Conservation (phyloP, 2,329 filamentous ascomycete genomes). For the Trichophaea hybrida region DNA sequence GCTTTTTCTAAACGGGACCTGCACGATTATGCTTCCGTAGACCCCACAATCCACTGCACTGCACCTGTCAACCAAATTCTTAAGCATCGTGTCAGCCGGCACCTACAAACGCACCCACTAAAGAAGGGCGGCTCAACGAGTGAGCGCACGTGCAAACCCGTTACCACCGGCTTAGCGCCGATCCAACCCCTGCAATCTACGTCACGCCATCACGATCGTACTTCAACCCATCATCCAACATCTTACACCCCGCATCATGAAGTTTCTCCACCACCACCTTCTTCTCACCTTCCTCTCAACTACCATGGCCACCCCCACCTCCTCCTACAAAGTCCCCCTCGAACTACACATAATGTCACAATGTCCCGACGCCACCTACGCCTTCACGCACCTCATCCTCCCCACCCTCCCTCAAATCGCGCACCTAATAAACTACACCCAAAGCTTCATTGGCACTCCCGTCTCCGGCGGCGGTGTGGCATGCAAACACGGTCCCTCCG, state of each 20-base stretch:
- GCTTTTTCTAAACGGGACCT: too few relatives aligned
- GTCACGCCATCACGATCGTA: too few relatives aligned
- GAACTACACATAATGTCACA: slow-evolving; percentile 97
- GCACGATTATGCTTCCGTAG: too few relatives aligned
- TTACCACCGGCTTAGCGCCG: too few relatives aligned
- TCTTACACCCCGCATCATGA: not conserved
- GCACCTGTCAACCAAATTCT: too few relatives aligned
- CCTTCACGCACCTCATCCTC: slow-evolving; percentile 74
- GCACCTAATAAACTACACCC: slow-evolving; percentile 68
- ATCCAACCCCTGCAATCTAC: too few relatives aligned
- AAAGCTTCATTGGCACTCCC: slow-evolving; percentile 78
- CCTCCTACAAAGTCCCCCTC: slow-evolving; percentile 47
- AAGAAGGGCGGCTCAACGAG: too few relatives aligned
- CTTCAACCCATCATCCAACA: too few relatives aligned
- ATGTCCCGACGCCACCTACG: slow-evolving; percentile 81
- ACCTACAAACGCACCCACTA: too few relatives aligned
- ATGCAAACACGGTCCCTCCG: slow-evolving; percentile 77
- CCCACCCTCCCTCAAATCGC: slow-evolving; percentile 68
- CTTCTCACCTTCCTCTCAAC: not conserved
- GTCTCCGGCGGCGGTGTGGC: slow-evolving; percentile 48
- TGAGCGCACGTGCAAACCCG: too few relatives aligned
- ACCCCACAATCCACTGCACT: too few relatives aligned
- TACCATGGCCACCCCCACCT: not conserved
- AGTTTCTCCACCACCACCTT: not conserved
- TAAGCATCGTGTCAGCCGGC: too few relatives aligned